phyloP scores from a whole-genome alignment of 345 rosid species.

The Microthlaspi erraticum region DNA sequence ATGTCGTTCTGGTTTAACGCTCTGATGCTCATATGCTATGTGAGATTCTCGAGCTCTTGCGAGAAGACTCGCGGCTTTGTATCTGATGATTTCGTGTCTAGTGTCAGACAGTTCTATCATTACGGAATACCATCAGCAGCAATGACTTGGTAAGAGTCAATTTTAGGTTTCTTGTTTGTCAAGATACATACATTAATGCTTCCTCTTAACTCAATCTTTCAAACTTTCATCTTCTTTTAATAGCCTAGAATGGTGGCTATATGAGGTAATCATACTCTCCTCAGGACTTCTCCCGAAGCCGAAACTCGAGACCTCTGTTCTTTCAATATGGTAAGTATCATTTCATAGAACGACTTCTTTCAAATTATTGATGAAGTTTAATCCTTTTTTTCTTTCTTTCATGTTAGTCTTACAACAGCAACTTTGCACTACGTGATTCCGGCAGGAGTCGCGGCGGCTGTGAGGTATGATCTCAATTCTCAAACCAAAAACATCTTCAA shows the following conservation, averaged over 20 bases:
- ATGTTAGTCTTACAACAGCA: constrained; percentile 39
- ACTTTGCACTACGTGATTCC: constrained; percentile 41
- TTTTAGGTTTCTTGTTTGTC: neutral
- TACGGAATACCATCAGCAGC: constrained; percentile 56
- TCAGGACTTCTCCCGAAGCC: constrained; percentile 67
- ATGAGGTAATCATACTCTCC: constrained; percentile 56
- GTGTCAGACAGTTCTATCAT: constrained; percentile 46
- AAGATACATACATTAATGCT: too few relatives aligned
- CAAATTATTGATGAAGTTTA: neutral
- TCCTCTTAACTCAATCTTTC: too few relatives aligned
- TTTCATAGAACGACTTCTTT: too few relatives aligned
- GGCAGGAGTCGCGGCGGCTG: constrained; percentile 43
- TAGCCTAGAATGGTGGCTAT: constrained; percentile 72
- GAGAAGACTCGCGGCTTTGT: constrained; percentile 42
- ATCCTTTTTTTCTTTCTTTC: neutral
- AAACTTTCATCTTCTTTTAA: too few relatives aligned
- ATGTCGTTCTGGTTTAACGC: constrained; percentile 57
- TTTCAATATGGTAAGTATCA: constrained; percentile 63
- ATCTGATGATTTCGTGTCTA: constrained; percentile 18
- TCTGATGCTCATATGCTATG: constrained; percentile 45
- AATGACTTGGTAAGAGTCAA: constrained; percentile 50
- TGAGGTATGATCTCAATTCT: constrained; percentile 30
- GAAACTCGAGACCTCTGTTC: constrained; percentile 66
- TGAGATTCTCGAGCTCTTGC: constrained; percentile 51
- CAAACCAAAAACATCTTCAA: neutral